phyloP scores from a whole-genome alignment of 1,284 basidiomycete genomes.

The Laetiporus sulphureus region DNA sequence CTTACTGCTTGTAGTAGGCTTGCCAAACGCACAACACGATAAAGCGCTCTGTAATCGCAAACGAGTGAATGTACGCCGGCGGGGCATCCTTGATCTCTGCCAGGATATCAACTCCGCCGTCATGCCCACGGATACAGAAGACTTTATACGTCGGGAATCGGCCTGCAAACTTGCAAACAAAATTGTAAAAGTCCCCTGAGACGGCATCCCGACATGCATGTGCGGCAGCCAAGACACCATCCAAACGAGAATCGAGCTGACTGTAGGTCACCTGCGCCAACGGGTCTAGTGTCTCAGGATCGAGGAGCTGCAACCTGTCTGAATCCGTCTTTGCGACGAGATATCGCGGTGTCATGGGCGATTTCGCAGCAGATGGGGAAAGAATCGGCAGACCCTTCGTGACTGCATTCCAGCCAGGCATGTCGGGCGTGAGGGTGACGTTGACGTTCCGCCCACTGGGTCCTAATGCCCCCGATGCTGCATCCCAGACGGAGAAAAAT shows the following conservation, averaged over 20 bases:
- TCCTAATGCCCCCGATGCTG: not conserved
- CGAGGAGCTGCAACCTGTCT: conserved; percentile 22
- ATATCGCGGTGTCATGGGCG: conserved; percentile 20
- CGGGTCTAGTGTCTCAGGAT: conserved; percentile 31
- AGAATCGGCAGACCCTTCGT: not conserved
- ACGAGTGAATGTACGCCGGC: conserved; percentile 30
- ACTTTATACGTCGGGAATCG: conserved; percentile 23
- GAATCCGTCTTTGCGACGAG: conserved; percentile 30
- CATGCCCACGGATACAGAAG: conserved; percentile 25
- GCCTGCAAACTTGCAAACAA: conserved; percentile 22
- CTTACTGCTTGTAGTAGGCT: conserved; percentile 17
- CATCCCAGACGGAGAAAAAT: conserved; percentile 19
- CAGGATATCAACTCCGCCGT: conserved; percentile 26
- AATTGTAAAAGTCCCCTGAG: conserved; percentile 31
- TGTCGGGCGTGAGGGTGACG: conserved; percentile 19
- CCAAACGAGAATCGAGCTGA: conserved; percentile 26
- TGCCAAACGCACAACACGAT: conserved; percentile 30
- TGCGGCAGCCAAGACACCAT: conserved; percentile 28
- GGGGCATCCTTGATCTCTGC: conserved; percentile 32
- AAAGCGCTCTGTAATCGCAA: conserved; percentile 29
- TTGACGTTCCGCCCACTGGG: conserved; percentile 11
- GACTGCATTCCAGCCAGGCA: conserved; percentile 15
- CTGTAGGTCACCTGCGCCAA: conserved; percentile 22
- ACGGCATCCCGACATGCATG: conserved; percentile 30
- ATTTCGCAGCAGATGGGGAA: no score